A percentile compares a stretch with the other conserved stretches of the same genome.
Conservation (phyloP, 2,329 filamentous ascomycete genomes). For the Knoxdaviesia proteae region DNA sequence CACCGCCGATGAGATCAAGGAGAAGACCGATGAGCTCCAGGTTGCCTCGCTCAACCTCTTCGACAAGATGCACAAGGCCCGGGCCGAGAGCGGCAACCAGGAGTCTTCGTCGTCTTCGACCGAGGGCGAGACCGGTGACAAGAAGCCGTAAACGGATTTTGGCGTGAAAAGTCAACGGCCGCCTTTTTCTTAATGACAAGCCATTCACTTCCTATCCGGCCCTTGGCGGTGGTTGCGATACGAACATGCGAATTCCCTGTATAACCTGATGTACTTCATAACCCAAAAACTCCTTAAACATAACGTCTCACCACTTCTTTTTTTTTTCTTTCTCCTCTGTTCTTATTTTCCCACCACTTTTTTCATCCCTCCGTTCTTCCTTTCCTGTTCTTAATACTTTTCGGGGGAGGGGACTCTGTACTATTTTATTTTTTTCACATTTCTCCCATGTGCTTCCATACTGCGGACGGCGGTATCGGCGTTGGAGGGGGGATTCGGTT, state of each 20-base stretch:
- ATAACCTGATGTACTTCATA: too few species aligned
- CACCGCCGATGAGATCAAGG: conserved; percentile 85
- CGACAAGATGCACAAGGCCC: conserved; percentile 99
- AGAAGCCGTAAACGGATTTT: conserved; percentile 35
- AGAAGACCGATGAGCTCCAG: conserved; percentile 92
- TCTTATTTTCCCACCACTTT: not conserved
- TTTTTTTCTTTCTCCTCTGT: not conserved
- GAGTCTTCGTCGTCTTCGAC: conserved; percentile 20
- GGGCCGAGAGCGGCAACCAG: conserved; percentile 42
- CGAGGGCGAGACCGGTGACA: conserved; percentile 52
- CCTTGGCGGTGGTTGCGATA: too few species aligned
- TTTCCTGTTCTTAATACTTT: not conserved
- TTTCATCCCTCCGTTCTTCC: not conserved
- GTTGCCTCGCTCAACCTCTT: conserved; percentile 89
- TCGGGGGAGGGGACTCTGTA: too few species aligned
- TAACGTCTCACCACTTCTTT: too few species aligned
- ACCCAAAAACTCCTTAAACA: too few species aligned
- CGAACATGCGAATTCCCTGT: too few species aligned
- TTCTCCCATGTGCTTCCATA: not conserved
- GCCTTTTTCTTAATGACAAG: too few species aligned
- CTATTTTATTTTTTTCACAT: not conserved
- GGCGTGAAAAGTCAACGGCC: conserved; percentile 6
- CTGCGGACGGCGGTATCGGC: not conserved
- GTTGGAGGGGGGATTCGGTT: too few species aligned
- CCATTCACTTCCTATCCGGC: too few species aligned